These are phyloP conservation scores for Neurospora sp. DNA, from an alignment of 495 filamentous ascomycete species.

Conservation along the genomic window DNA sequence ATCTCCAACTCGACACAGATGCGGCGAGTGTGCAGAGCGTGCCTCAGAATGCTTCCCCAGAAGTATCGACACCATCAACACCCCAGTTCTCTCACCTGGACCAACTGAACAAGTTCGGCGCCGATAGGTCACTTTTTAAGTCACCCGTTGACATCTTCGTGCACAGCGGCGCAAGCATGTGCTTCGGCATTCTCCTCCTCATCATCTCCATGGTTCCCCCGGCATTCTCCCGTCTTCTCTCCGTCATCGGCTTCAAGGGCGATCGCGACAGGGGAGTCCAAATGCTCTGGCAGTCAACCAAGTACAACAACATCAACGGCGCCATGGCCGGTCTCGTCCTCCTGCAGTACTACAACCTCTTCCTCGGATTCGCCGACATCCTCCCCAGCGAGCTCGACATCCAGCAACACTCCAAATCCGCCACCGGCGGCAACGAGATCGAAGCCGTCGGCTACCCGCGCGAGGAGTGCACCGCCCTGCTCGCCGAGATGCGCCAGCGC, in stretches of 20 bases:
- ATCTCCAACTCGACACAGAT: slow-evolving; percentile 1
- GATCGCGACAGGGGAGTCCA: slow-evolving; percentile 73
- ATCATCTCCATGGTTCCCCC: slow-evolving; percentile 88
- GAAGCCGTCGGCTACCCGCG: slow-evolving; percentile 59
- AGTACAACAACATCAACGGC: slow-evolving; percentile 81
- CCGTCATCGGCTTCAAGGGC: slow-evolving; percentile 83
- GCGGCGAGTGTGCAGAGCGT: neutral
- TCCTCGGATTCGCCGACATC: slow-evolving; percentile 81
- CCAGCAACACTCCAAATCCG: slow-evolving; percentile 28
- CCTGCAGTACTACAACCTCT: slow-evolving; percentile 77
- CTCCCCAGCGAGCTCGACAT: slow-evolving; percentile 51
- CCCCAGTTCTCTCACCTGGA: neutral
- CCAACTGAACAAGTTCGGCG: slow-evolving; percentile 13
- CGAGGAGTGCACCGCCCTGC: slow-evolving; percentile 54
- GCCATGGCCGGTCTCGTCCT: slow-evolving; percentile 76
- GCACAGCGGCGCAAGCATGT: slow-evolving; percentile 78
- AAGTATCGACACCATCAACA: neutral
- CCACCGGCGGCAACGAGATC: slow-evolving; percentile 16
- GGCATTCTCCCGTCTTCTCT: slow-evolving; percentile 71
- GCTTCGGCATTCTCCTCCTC: slow-evolving; percentile 75
- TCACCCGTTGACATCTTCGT: slow-evolving; percentile 75
- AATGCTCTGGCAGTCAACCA: slow-evolving; percentile 89
- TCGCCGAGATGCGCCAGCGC: slow-evolving; percentile 33
- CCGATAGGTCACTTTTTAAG: slow-evolving; percentile 44
- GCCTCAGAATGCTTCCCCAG: neutral